phyloP scores from a whole-genome alignment of 169 alveolate genomes.

The Babesia sp. region DNA sequence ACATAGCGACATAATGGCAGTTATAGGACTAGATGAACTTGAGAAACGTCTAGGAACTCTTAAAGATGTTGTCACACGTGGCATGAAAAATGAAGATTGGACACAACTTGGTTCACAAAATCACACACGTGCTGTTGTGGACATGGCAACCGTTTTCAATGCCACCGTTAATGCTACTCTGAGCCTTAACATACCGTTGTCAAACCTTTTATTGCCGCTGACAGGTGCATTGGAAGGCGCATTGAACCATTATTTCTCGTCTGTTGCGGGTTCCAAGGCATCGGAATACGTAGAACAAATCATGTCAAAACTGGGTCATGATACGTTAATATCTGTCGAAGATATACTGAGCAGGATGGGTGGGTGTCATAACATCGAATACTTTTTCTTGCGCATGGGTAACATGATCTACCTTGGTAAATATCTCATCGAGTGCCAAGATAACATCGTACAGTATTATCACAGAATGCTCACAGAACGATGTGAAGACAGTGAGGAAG shows the following conservation, averaged over 20 bases:
- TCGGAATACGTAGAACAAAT: neutral
- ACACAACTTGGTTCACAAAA: conserved; percentile 12
- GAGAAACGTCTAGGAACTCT: conserved; percentile 30
- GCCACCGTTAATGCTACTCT: conserved; percentile 35
- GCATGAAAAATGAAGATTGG: conserved; percentile 56
- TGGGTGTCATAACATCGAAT: neutral
- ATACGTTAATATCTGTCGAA: neutral
- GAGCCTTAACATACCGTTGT: conserved; percentile 39
- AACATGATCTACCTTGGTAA: conserved; percentile 23
- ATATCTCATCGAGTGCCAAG: conserved; percentile 14
- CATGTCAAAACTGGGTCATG: neutral
- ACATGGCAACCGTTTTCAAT: conserved; percentile 46
- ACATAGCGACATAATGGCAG: conserved; percentile 25
- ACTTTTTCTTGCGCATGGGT: conserved; percentile 2
- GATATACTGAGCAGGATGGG: neutral
- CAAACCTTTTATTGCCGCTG: conserved; percentile 31
- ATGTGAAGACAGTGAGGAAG: conserved; percentile 21
- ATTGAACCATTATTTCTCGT: conserved; percentile 28
- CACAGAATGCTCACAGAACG: conserved; percentile 33
- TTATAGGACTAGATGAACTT: conserved; percentile 27
- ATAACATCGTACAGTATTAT: conserved; percentile 8
- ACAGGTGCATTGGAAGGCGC: conserved; percentile 41
- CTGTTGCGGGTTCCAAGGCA: conserved; percentile 14
- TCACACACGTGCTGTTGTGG: conserved; percentile 52
- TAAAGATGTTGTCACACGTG: conserved; percentile 24